Percentiles rank a stretch among this genome's conserved stretches.
Evolutionary conservation across 2,329 filamentous ascomycete genomes (phyloP).

Genomic region (Diaporthe sp.): DNA sequence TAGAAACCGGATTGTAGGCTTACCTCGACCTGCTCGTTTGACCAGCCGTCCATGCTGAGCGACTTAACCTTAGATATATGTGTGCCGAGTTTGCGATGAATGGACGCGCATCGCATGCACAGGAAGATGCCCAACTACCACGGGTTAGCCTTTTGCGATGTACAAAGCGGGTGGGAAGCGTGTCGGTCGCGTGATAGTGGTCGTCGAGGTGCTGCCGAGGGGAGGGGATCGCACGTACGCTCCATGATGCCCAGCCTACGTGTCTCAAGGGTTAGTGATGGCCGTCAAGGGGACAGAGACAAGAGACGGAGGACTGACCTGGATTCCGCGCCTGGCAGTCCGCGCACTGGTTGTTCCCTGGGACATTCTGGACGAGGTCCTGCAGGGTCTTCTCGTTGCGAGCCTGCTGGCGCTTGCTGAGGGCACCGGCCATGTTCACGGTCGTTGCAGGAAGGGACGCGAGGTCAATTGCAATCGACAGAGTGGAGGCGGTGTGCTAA

Average conservation of each 20-base stretch:
- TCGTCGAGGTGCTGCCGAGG: conserved; percentile 36
- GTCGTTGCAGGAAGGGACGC: conserved; percentile 3
- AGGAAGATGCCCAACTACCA: conserved; percentile 90
- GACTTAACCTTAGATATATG: conserved; percentile 99
- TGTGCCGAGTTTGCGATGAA: conserved; percentile 96
- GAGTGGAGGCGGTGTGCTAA: conserved; percentile 11
- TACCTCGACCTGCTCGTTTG: conserved; percentile 95
- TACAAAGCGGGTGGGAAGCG: background rate
- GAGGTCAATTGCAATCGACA: conserved; percentile 9
- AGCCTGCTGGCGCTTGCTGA: conserved; percentile 96
- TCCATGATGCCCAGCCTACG: conserved; percentile 96
- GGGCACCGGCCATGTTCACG: conserved; percentile 30
- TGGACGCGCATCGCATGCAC: conserved; percentile 95
- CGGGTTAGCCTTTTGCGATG: conserved; percentile 18
- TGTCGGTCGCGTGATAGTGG: conserved; percentile 34
- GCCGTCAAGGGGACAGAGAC: conserved; percentile 3
- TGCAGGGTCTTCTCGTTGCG: conserved; percentile 94
- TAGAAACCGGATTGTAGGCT: conserved; percentile 47
- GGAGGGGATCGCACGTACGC: conserved; percentile 70
- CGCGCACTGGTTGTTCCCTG: conserved; percentile 93
- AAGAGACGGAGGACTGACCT: conserved; percentile 67
- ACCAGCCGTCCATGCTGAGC: conserved; percentile 98
- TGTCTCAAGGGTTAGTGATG: conserved; percentile 47
- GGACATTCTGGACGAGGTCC: conserved; percentile 84
- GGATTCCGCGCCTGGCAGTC: conserved; percentile 94